Percentiles rank a stretch among this genome's conserved stretches.
These are phyloP conservation scores for Akanthomyces dipterigenus DNA, from an alignment of 2,329 filamentous ascomycete genomes.

Conservation along the genomic window DNA sequence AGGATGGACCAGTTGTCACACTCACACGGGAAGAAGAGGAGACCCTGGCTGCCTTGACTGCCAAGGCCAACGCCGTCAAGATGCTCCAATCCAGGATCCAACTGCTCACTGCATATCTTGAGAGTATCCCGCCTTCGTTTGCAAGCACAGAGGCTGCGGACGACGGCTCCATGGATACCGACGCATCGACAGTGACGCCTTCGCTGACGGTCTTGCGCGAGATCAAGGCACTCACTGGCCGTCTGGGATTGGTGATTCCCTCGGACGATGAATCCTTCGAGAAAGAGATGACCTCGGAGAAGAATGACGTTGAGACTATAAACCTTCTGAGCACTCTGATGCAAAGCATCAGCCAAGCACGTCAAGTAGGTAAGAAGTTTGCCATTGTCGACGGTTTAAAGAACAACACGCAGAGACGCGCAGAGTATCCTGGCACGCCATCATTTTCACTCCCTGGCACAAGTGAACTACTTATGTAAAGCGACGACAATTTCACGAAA, in stretches of 20 bases:
- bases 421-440: constrained; percentile 18
- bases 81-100: constrained; percentile 78
- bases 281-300: constrained; percentile 66
- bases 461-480: constrained; percentile 27
- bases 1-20: constrained; percentile 23
- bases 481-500: neutral
- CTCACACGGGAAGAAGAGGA: constrained; percentile 56
- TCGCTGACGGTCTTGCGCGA: constrained; percentile 76
- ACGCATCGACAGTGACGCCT: constrained; percentile 32
- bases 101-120: constrained; percentile 70
- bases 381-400: constrained; percentile 44
- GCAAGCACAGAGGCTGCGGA: constrained; percentile 37
- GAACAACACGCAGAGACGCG: constrained; percentile 16
- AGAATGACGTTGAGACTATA: constrained; percentile 77
- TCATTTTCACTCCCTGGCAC: constrained; percentile 21
- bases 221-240: constrained; percentile 77
- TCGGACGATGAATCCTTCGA: constrained; percentile 59
- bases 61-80: constrained; percentile 87
- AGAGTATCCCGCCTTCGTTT: constrained; percentile 61
- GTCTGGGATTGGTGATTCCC: constrained; percentile 75
- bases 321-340: constrained; percentile 70
- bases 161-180: constrained; percentile 26
- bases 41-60: constrained; percentile 61
- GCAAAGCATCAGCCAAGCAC: constrained; percentile 61
- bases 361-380: constrained; percentile 71